Percentiles rank a stretch among this genome's conserved stretches.
These are phyloP conservation scores for Candida railenensis DNA, from an alignment of 805 yeast genomes.

Conservation along the genomic window DNA sequence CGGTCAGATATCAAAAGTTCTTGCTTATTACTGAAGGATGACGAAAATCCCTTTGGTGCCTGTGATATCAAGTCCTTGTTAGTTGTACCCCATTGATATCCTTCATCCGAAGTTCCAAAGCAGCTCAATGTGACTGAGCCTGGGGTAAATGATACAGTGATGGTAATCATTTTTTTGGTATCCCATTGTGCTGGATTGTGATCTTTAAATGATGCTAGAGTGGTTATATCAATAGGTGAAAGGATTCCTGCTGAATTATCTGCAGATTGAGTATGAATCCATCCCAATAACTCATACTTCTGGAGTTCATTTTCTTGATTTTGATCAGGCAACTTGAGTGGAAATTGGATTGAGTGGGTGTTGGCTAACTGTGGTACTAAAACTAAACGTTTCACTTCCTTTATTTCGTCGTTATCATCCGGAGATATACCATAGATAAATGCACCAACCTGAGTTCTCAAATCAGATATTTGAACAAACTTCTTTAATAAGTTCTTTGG, in stretches of 20 bases:
- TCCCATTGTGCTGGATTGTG: constrained; percentile 37
- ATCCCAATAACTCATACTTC: constrained; percentile 78
- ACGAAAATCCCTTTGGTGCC: constrained; percentile 66
- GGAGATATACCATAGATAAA: constrained; percentile 80
- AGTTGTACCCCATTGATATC: constrained; percentile 72
- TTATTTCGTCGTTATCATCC: constrained; percentile 63
- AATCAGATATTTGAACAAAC: constrained; percentile 78
- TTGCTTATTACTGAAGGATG: constrained; percentile 55
- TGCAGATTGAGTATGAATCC: constrained; percentile 83
- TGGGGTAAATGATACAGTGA: constrained; percentile 71
- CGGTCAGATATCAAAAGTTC: constrained; percentile 75
- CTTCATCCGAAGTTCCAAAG: constrained; percentile 58
- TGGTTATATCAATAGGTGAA: constrained; percentile 69
- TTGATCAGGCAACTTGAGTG: constrained; percentile 42
- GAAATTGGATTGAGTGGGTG: constrained; percentile 61
- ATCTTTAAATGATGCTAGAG: constrained; percentile 47
- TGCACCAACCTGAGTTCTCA: constrained; percentile 80
- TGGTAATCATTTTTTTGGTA: constrained; percentile 44
- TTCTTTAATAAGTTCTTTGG: constrained; percentile 79
- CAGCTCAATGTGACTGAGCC: constrained; percentile 83
- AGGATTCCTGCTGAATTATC: constrained; percentile 39
- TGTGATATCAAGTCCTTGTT: constrained; percentile 56
- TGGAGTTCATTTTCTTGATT: constrained; percentile 31
- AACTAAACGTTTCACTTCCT: constrained; percentile 74
- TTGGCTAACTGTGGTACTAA: constrained; percentile 88